Evolutionary conservation across 1,284 basidiomycete genomes (phyloP).

Genomic region (Blastosporella zonata): DNA sequence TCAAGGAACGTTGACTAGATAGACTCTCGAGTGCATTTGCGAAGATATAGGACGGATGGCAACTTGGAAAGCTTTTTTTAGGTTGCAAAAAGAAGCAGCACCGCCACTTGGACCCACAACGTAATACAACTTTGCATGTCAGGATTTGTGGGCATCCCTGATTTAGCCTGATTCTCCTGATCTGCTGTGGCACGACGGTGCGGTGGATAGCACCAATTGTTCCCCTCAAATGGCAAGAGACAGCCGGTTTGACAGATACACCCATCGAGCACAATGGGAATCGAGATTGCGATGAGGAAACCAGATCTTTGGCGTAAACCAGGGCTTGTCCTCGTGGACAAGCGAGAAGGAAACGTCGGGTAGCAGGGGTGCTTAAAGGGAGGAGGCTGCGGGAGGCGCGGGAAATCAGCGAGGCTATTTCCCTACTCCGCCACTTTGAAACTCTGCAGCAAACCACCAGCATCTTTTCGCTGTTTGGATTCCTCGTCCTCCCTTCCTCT

Average conservation of each 20-base stretch:
- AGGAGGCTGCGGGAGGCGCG: constrained; percentile 29
- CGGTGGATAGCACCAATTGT: constrained; percentile 27
- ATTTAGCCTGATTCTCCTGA: constrained; percentile 13
- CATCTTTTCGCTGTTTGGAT: constrained; percentile 13
- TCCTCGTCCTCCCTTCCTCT: constrained; percentile 20
- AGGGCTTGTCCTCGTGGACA: neutral
- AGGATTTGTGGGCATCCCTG: constrained; percentile 12
- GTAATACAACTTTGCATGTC: constrained; percentile 25
- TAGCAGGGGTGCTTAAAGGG: constrained; percentile 14
- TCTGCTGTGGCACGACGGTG: constrained; percentile 9
- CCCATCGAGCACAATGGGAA: constrained; percentile 29
- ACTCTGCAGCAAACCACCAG: constrained; percentile 21
- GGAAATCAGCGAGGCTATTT: constrained; percentile 30
- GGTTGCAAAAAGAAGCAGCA: constrained; percentile 22
- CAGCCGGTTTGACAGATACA: constrained; percentile 7
- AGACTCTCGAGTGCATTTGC: neutral
- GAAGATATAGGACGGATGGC: neutral
- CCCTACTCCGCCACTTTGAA: constrained; percentile 38
- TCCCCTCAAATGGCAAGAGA: constrained; percentile 24
- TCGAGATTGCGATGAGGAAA: neutral
- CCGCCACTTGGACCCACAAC: constrained; percentile 39
- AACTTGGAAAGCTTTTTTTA: neutral
- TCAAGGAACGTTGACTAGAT: neutral
- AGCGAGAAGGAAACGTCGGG: constrained; percentile 4
- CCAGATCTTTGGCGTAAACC: neutral